These are phyloP conservation scores for Diversispora eburnea DNA, from an alignment of 192 early-diverging fungal species.

Conservation along the genomic window DNA sequence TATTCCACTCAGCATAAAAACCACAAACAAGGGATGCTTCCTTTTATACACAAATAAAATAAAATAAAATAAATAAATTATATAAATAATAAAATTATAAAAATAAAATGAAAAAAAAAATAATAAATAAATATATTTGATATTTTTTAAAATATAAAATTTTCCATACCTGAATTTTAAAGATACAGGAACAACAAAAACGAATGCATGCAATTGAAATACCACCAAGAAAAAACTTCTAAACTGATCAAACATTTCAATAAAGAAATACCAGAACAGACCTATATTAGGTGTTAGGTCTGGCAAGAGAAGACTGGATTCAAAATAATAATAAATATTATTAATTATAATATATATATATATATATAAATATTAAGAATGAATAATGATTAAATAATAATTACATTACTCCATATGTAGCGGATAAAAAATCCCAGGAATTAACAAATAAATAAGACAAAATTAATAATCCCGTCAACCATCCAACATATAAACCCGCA, in stretches of 20 bases:
- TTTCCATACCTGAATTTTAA: slow-evolving; percentile 68
- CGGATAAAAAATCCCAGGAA: slow-evolving; percentile 64
- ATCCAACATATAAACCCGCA: slow-evolving; percentile 37
- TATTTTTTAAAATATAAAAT: no score
- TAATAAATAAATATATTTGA: background rate
- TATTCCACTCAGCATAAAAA: slow-evolving; percentile 65
- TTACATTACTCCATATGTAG: slow-evolving; percentile 75
- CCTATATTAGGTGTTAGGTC: slow-evolving; percentile 97
- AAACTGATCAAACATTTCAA: slow-evolving; percentile 99
- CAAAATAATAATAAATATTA: background rate
- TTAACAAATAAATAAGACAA: slow-evolving; percentile 59
- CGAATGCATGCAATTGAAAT: slow-evolving; percentile 91
- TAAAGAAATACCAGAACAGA: slow-evolving; percentile 99
- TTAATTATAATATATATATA: background rate
- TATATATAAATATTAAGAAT: slow-evolving; percentile 11
- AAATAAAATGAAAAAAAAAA: background rate
- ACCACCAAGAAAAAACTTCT: slow-evolving; percentile 88
- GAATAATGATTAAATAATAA: slow-evolving; percentile 35
- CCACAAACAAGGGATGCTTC: slow-evolving; percentile 74
- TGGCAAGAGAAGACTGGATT: slow-evolving; percentile 59
- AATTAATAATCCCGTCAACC: slow-evolving; percentile 45
- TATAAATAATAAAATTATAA: background rate
- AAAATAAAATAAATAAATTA: background rate
- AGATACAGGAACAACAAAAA: slow-evolving; percentile 82
- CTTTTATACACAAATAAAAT: slow-evolving; percentile 37